Conservation (phyloP, 495 filamentous ascomycete species). For the Tuber borchii region DNA sequence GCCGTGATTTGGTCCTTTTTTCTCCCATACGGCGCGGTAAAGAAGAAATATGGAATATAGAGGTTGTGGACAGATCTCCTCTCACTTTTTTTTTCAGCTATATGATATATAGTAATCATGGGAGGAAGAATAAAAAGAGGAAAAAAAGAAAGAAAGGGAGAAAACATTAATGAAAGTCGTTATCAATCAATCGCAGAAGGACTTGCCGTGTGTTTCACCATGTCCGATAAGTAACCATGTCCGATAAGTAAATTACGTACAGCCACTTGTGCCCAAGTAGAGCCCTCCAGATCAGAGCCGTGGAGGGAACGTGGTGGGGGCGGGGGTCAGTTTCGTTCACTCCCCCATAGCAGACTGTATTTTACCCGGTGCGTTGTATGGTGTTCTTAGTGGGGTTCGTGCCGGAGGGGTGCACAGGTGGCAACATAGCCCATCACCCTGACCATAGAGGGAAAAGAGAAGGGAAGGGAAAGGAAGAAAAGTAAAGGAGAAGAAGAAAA, state of each 20-base stretch:
- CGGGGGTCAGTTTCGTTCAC: background rate
- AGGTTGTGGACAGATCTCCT: background rate
- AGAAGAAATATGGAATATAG: background rate
- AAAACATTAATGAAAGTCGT: background rate
- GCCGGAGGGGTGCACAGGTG: background rate
- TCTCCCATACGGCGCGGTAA: background rate
- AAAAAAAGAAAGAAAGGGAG: background rate
- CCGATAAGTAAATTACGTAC: constrained; percentile 5
- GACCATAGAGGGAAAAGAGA: background rate
- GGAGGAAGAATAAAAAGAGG: background rate
- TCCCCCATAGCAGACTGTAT: background rate
- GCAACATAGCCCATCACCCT: background rate
- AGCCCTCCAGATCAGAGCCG: background rate
- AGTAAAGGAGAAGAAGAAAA: background rate
- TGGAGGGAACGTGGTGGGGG: background rate
- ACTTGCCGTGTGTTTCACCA: background rate
- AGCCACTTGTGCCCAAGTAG: too few species aligned
- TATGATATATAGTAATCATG: background rate
- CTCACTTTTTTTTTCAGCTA: background rate
- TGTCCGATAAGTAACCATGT: constrained; percentile 1
- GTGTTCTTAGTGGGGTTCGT: background rate
- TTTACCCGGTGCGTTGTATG: constrained; percentile 1
- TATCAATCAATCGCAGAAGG: constrained; percentile 1
- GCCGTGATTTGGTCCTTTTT: background rate
- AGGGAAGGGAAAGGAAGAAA: background rate